phyloP scores from a whole-genome alignment of 2,329 filamentous ascomycete genomes.

The Colletotrichum coccodes region DNA sequence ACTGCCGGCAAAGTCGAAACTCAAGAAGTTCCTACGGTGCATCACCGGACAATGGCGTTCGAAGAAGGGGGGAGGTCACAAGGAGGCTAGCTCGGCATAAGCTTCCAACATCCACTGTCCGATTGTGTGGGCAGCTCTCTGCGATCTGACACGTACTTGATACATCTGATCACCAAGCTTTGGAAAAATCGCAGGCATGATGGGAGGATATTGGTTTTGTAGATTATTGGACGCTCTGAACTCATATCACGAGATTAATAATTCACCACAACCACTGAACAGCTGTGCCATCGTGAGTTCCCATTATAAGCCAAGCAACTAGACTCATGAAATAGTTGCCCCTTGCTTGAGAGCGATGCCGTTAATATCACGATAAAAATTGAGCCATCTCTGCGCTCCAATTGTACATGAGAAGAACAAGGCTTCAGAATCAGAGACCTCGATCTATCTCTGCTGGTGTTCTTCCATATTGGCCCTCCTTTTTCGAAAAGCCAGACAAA shows the following conservation, averaged over 20 bases:
- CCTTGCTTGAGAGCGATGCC: too few species aligned
- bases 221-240: conserved; percentile 18
- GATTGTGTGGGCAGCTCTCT: not conserved
- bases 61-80: not conserved
- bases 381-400: not conserved
- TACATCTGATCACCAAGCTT: conserved; percentile 7
- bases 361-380: too few species aligned
- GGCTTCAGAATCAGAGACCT: too few species aligned
- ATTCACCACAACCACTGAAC: not conserved
- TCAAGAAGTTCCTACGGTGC: not conserved
- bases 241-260: conserved; percentile 19
- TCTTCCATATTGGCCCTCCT: too few species aligned
- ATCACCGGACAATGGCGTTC: not conserved
- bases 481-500: not conserved
- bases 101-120: not conserved
- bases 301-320: not conserved
- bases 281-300: not conserved
- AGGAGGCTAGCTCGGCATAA: not conserved
- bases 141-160: not conserved
- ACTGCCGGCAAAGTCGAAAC: not conserved
- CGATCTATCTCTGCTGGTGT: too few species aligned
- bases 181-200: conserved; percentile 24
- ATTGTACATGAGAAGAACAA: too few species aligned
- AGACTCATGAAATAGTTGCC: not conserved
- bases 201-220: conserved; percentile 27